Percentiles rank a stretch among this genome's conserved stretches.
These are phyloP conservation scores for Oryza australiensis DNA, from an alignment of 176 grass and related monocot genomes.

Conservation along the genomic window DNA sequence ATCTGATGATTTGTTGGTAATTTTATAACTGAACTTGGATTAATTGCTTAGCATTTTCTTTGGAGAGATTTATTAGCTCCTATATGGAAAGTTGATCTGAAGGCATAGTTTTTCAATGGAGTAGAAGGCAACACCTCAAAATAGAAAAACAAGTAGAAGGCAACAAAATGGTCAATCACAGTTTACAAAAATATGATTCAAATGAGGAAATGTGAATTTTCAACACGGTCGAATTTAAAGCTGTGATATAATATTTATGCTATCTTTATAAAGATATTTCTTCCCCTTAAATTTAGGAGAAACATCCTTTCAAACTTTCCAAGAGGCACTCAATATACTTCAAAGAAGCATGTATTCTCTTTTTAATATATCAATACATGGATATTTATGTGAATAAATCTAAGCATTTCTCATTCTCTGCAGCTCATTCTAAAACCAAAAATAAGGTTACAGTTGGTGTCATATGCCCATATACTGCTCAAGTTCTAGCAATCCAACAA, in stretches of 20 bases:
- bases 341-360: not conserved
- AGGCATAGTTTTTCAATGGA: not conserved
- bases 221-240: not conserved
- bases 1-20: not conserved
- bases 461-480: constrained; percentile 75
- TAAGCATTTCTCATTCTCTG: constrained; percentile 17
- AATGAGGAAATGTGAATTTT: not conserved
- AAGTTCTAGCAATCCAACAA: constrained; percentile 58
- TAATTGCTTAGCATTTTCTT: not conserved
- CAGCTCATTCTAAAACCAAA: constrained; percentile 45
- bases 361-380: constrained; percentile 1
- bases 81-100: not conserved
- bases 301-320: not conserved
- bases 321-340: not conserved
- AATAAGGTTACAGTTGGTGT: constrained; percentile 60
- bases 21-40: not conserved
- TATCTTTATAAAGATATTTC: too few species aligned
- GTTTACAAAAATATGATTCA: not conserved
- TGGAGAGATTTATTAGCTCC: not conserved
- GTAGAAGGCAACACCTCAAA: too few species aligned
- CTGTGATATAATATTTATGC: not conserved
- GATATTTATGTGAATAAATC: not conserved
- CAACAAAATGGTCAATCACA: not conserved
- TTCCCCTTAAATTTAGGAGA: not conserved
- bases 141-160: too few species aligned